These are phyloP conservation scores for Diversispora eburnea DNA, from an alignment of 192 early-diverging fungal genomes.

Conservation along the genomic window DNA sequence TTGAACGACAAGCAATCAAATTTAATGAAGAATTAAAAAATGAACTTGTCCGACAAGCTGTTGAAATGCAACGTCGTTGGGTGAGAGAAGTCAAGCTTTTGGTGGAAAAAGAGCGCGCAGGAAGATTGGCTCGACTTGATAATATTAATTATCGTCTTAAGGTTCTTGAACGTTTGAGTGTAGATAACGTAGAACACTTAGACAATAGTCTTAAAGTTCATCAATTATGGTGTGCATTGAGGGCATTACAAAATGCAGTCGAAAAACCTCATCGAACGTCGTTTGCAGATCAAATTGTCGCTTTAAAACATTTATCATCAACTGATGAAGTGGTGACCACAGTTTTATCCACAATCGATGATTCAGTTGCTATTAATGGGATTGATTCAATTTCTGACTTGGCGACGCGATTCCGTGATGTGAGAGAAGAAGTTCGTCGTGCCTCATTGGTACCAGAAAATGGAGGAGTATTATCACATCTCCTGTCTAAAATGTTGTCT, in stretches of 20 bases:
- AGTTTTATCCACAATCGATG: constrained; percentile 62
- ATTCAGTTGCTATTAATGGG: constrained; percentile 55
- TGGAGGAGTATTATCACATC: constrained; percentile 82
- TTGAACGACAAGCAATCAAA: constrained; percentile 30
- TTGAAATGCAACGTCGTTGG: constrained; percentile 75
- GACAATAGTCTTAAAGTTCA: constrained; percentile 61
- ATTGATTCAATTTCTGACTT: constrained; percentile 64
- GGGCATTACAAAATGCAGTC: constrained; percentile 58
- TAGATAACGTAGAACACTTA: constrained; percentile 66
- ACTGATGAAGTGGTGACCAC: constrained; percentile 57
- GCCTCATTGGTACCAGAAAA: constrained; percentile 84
- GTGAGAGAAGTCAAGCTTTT: constrained; percentile 69
- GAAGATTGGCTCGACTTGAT: constrained; percentile 82
- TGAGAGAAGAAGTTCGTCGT: constrained; percentile 66
- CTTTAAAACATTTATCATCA: constrained; percentile 52
- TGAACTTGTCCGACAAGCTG: constrained; percentile 63
- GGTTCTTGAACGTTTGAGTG: constrained; percentile 63
- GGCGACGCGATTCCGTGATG: constrained; percentile 63
- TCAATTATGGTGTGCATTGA: constrained; percentile 60
- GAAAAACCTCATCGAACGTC: constrained; percentile 47
- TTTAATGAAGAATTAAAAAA: constrained; percentile 53
- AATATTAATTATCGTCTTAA: constrained; percentile 74
- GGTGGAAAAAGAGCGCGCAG: constrained; percentile 87
- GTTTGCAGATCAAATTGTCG: constrained; percentile 69
- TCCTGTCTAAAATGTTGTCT: constrained; percentile 65